Conservation (phyloP, 805 yeast genomes). For the Candida corydali region DNA sequence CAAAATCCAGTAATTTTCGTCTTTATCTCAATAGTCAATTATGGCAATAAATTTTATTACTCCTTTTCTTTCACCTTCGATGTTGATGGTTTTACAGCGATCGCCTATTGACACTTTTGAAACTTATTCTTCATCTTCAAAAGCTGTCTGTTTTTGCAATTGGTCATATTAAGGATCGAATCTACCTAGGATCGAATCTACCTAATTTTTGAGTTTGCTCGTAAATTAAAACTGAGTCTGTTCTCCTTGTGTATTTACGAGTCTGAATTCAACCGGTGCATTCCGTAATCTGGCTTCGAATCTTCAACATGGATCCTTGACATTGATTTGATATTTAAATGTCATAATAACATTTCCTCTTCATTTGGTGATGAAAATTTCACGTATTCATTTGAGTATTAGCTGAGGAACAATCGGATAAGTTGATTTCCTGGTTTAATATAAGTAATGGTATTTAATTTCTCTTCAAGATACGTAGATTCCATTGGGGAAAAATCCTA, state of each 20-base stretch:
- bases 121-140: slow-evolving; percentile 24
- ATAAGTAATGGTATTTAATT: slow-evolving; percentile 71
- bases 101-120: slow-evolving; percentile 40
- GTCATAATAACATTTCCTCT: slow-evolving; percentile 15
- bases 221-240: slow-evolving; percentile 72
- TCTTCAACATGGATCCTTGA: slow-evolving; percentile 59
- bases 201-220: slow-evolving; percentile 68
- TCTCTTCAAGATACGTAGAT: slow-evolving; percentile 46
- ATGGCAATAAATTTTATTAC: slow-evolving; percentile 65
- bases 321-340: slow-evolving; percentile 29
- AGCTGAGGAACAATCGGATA: slow-evolving; percentile 41
- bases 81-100: slow-evolving; percentile 49
- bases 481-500: slow-evolving; percentile 60
- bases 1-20: slow-evolving; percentile 59
- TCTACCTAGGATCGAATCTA: slow-evolving; percentile 65
- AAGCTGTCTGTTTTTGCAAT: slow-evolving; percentile 25
- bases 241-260: slow-evolving; percentile 53
- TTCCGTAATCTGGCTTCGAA: slow-evolving; percentile 48
- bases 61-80: slow-evolving; percentile 60
- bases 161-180: slow-evolving; percentile 28
- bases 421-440: slow-evolving; percentile 56
- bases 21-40: slow-evolving; percentile 54
- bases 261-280: slow-evolving; percentile 30
- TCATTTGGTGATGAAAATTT: slow-evolving; percentile 18
- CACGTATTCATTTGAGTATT: slow-evolving; percentile 32